These are phyloP conservation scores for Suhomyces canberraensis DNA, from an alignment of 805 yeast species.

Conservation along the genomic window DNA sequence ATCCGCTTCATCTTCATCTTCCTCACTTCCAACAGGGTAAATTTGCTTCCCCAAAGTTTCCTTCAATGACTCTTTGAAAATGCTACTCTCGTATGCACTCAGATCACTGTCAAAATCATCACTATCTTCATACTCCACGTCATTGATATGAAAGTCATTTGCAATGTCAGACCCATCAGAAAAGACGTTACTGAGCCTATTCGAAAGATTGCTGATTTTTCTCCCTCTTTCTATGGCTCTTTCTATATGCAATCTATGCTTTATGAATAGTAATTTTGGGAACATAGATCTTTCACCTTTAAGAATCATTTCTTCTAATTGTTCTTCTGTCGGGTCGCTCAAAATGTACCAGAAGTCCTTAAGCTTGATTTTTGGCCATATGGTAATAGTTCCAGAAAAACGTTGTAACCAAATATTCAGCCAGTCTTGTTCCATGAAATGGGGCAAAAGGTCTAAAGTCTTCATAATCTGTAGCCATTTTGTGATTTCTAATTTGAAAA, in stretches of 20 bases:
- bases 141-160: constrained; percentile 7
- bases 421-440: constrained; percentile 74
- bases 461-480: constrained; percentile 72
- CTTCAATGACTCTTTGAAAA: neutral
- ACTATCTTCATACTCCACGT: constrained; percentile 11
- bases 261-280: constrained; percentile 64
- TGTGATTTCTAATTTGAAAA: constrained; percentile 67
- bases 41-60: neutral
- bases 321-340: constrained; percentile 63
- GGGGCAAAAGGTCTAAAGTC: constrained; percentile 64
- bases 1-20: constrained; percentile 4
- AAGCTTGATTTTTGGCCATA: constrained; percentile 66
- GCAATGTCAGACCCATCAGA: constrained; percentile 3
- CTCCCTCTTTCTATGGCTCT: constrained; percentile 56
- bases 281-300: constrained; percentile 65
- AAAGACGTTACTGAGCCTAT: constrained; percentile 12
- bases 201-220: constrained; percentile 19
- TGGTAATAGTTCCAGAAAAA: constrained; percentile 71
- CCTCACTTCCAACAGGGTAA: constrained; percentile 4
- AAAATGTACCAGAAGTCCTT: constrained; percentile 61
- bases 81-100: constrained; percentile 1
- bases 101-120: constrained; percentile 7
- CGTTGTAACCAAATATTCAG: constrained; percentile 70
- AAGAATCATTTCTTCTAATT: constrained; percentile 50
- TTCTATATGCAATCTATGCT: constrained; percentile 64